Base-by-base conservation (phyloP, 768 basidiomycete species). In the Punctularia strigosozonata region DNA sequence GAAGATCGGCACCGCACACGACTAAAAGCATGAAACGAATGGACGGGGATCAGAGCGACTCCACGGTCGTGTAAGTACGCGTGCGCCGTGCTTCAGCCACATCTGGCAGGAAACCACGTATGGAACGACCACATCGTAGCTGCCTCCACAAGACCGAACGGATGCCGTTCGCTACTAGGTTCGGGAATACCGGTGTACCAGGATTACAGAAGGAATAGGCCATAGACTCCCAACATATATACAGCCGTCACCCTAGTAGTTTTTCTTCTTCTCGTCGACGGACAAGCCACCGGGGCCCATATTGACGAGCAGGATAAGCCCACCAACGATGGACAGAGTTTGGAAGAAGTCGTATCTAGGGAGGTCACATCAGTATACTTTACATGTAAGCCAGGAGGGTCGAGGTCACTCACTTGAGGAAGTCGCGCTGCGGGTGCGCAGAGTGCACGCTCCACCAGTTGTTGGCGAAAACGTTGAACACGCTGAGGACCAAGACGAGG, bases 211-310 rank as follows among this genome's bases (percentile, higher is more conserved):
- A n/a, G n/a, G n/a, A n/a, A n/a, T n/a, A n/a, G n/a, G n/a, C n/a
- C n/a, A n/a, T n/a, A n/a, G n/a, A n/a, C n/a, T n/a, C n/a, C n/a
- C n/a, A n/a, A n/a, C n/a, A n/a, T n/a, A n/a, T n/a, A 30, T 10
- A 30, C 15, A 30, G 10, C 28, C 28, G 15, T 10, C 12, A 5
- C 10, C 36, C 45, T 43, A 89, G 50, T 74, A 90, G 17, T 80
- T 89, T 74, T 98, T 98, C 73, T 99, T 99, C 73, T 97, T 97
- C 71, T 97, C 92, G 62, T 98, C 95, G 44, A 98, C 87, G 3
- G 92, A 97, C 44, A 98, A 71, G 46, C 92, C 94, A 81, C 81
- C 94, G 37, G 95, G 91, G 52, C 95, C 95, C 72, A 97, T 91
- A 68, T 97, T 98, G 46, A 98, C 94, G 38, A 99, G 78, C 43